phyloP scores from a whole-genome alignment of 139 green algal species.

The Spirogloea muscicola region DNA sequence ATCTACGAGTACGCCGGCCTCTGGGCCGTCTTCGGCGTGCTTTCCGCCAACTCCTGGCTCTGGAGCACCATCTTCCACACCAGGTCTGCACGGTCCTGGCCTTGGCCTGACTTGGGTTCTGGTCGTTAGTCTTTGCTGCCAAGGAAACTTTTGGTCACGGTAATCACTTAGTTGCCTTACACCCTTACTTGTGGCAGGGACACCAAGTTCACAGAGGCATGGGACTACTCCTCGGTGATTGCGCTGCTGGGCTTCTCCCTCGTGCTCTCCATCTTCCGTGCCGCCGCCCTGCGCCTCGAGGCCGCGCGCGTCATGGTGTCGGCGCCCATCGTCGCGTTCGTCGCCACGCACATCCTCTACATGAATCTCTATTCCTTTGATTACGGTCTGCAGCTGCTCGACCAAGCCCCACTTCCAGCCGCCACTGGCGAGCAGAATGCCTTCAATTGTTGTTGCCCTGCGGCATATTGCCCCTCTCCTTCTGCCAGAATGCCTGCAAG shows the following conservation, averaged over 20 bases:
- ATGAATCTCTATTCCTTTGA: constrained; percentile 83
- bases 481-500: too few species aligned
- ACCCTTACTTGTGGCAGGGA: constrained; percentile 16
- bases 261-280: constrained; percentile 21
- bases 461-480: too few species aligned
- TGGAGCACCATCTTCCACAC: constrained; percentile 77
- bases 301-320: constrained; percentile 22
- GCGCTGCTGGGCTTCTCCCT: constrained; percentile 15
- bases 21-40: constrained; percentile 59
- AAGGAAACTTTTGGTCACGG: too few species aligned
- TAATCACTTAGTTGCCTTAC: too few species aligned
- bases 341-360: constrained; percentile 58
- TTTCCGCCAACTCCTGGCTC: constrained; percentile 68
- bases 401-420: too few species aligned
- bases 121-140: too few species aligned
- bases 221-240: constrained; percentile 38
- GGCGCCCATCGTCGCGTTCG: constrained; percentile 38
- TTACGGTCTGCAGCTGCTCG: too few species aligned
- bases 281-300: constrained; percentile 9
- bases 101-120: too few species aligned
- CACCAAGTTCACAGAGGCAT: constrained; percentile 12
- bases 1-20: constrained; percentile 49
- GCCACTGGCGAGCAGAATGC: too few species aligned
- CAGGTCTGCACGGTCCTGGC: constrained; percentile 63
- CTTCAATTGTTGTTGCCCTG: too few species aligned